Percentiles rank a stretch among this genome's conserved stretches.
Conservation (phyloP, 352 stramenopile genomes). For the Phytophthora citrophthora region DNA sequence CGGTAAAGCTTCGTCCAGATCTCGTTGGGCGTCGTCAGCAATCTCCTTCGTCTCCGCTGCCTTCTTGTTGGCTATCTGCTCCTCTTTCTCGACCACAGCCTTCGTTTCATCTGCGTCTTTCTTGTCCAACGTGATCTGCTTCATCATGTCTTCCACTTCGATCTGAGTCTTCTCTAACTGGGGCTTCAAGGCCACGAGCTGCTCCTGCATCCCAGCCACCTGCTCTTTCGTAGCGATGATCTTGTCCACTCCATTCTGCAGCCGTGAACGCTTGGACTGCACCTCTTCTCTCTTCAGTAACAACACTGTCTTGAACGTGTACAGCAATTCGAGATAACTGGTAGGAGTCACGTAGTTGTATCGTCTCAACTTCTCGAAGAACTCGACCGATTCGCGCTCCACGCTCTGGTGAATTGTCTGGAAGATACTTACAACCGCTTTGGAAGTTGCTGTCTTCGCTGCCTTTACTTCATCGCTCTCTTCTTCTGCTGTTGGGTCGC, state of each 20-base stretch:
- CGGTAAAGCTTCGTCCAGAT: slow-evolving; percentile 93
- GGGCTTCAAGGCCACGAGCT: slow-evolving; percentile 92
- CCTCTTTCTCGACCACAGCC: slow-evolving; percentile 90
- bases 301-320: slow-evolving; percentile 93
- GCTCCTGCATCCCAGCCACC: slow-evolving; percentile 92
- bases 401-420: slow-evolving; percentile 93
- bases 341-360: slow-evolving; percentile 96
- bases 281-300: slow-evolving; percentile 92
- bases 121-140: slow-evolving; percentile 94
- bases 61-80: slow-evolving; percentile 92
- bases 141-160: slow-evolving; percentile 94
- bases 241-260: slow-evolving; percentile 94
- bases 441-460: slow-evolving; percentile 21
- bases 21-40: slow-evolving; percentile 91
- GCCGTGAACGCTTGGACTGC: slow-evolving; percentile 77
- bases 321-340: slow-evolving; percentile 93
- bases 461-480: slow-evolving; percentile 20
- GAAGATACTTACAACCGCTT: slow-evolving; percentile 74
- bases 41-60: slow-evolving; percentile 93
- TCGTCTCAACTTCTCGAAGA: slow-evolving; percentile 86
- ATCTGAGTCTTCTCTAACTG: slow-evolving; percentile 92
- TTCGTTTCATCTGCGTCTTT: slow-evolving; percentile 92
- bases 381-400: slow-evolving; percentile 78
- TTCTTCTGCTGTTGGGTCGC: slow-evolving; percentile 20
- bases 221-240: slow-evolving; percentile 93